Evolutionary conservation across 2,329 filamentous ascomycete genomes (phyloP).

Genomic region (Chaetomium sp.): DNA sequence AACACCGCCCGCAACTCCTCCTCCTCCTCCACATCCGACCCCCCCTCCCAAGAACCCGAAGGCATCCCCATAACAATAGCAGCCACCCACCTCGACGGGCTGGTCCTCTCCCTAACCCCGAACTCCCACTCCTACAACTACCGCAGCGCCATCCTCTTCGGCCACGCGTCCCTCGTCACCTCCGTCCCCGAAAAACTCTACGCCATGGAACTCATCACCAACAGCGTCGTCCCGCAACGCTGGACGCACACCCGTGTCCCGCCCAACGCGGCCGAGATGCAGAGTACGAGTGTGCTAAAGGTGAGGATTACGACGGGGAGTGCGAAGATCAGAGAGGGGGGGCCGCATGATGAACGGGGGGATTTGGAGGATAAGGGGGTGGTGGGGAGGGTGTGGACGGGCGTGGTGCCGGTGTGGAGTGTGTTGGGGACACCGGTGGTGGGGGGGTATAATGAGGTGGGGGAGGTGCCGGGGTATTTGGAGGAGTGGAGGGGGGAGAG

Average conservation of each 20-base stretch:
- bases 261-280: constrained; percentile 67
- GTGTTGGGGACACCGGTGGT: constrained; percentile 57
- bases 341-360: constrained; percentile 48
- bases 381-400: constrained; percentile 45
- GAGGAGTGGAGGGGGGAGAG: constrained; percentile 33
- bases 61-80: constrained; percentile 67
- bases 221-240: constrained; percentile 61
- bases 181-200: constrained; percentile 65
- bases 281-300: constrained; percentile 64
- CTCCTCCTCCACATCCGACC: neutral
- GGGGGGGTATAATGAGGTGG: constrained; percentile 51
- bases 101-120: constrained; percentile 72
- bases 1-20: constrained; percentile 44
- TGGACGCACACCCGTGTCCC: constrained; percentile 65
- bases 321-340: constrained; percentile 65
- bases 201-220: constrained; percentile 72
- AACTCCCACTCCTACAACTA: constrained; percentile 81
- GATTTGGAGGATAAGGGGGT: constrained; percentile 41
- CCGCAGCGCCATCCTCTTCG: constrained; percentile 72
- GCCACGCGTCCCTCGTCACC: constrained; percentile 61
- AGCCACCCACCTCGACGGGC: constrained; percentile 69
- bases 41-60: too few species aligned
- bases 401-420: constrained; percentile 57
- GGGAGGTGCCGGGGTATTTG: constrained; percentile 57
- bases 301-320: constrained; percentile 65